phyloP scores from a whole-genome alignment of 106 monocot genomes.

The Dendrobium chrysotoxum region DNA sequence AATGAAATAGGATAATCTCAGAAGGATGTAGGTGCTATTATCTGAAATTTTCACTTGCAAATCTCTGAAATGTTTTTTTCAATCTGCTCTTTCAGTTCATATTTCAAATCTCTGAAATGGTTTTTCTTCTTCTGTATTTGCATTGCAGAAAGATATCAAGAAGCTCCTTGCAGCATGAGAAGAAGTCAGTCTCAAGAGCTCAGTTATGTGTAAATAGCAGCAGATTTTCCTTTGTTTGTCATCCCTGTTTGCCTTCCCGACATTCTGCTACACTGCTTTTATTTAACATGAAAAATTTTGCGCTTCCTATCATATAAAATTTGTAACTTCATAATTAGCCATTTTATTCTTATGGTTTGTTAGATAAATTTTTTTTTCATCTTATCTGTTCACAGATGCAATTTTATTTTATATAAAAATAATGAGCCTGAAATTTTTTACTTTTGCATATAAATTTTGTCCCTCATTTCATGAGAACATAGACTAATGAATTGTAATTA shows the following conservation, averaged over 20 bases:
- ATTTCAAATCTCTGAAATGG: not conserved
- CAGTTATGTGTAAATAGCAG: not conserved
- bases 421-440: no score
- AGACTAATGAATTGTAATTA: no score
- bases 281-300: not conserved
- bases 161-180: slow-evolving; percentile 6
- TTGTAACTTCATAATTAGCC: no score
- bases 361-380: no score
- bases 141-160: slow-evolving; percentile 11
- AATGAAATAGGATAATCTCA: not conserved
- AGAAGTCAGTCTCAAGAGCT: not conserved
- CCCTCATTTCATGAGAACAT: no score
- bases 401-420: no score
- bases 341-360: no score
- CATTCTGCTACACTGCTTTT: not conserved
- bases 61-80: not conserved
- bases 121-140: not conserved
- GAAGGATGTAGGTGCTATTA: not conserved
- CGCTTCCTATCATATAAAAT: not conserved
- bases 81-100: not conserved
- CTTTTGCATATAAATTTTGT: no score
- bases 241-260: not conserved
- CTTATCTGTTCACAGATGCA: no score
- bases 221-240: not conserved
- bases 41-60: not conserved